These are phyloP conservation scores for Eucalyptus albens DNA, from an alignment of 345 rosid genomes.

Conservation along the genomic window DNA sequence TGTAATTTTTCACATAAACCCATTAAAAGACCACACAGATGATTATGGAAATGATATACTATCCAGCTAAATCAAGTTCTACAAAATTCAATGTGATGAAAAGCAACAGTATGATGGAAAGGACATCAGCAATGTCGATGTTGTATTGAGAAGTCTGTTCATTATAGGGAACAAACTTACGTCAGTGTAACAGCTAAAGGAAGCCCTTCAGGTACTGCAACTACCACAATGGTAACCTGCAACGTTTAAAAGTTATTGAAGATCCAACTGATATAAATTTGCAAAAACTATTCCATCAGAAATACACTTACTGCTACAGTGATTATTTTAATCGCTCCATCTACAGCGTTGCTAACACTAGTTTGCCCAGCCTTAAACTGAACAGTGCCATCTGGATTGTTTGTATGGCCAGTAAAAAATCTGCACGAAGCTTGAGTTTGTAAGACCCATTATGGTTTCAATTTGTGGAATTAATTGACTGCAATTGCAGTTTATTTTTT, in stretches of 20 bases:
- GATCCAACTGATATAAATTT: not conserved
- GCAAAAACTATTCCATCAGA: not conserved
- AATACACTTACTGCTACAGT: conserved; percentile 72
- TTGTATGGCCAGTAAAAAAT: conserved; percentile 71
- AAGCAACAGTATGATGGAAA: not conserved
- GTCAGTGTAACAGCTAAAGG: conserved; percentile 96
- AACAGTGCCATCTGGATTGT: conserved; percentile 20
- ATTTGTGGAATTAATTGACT: not conserved
- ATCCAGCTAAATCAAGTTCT: not conserved
- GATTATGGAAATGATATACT: not conserved
- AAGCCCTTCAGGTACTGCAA: conserved; percentile 99
- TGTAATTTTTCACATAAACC: not conserved
- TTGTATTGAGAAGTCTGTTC: not conserved
- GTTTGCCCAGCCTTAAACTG: conserved; percentile 60
- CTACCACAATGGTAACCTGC: conserved; percentile 94
- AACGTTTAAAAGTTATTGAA: not conserved
- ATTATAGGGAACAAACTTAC: conserved; percentile 23
- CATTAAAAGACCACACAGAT: not conserved
- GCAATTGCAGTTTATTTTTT: not conserved
- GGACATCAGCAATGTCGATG: not conserved
- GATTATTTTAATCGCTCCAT: conserved; percentile 66
- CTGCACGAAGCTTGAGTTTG: conserved; percentile 12
- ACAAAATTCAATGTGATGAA: not conserved
- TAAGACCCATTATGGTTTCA: not conserved
- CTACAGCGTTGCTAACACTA: conserved; percentile 35